Evolutionary conservation across 805 yeast genomes (phyloP), one percentile per base, ranked within the genome.

Genomic region (Ogataea trehaloabstinens): DNA sequence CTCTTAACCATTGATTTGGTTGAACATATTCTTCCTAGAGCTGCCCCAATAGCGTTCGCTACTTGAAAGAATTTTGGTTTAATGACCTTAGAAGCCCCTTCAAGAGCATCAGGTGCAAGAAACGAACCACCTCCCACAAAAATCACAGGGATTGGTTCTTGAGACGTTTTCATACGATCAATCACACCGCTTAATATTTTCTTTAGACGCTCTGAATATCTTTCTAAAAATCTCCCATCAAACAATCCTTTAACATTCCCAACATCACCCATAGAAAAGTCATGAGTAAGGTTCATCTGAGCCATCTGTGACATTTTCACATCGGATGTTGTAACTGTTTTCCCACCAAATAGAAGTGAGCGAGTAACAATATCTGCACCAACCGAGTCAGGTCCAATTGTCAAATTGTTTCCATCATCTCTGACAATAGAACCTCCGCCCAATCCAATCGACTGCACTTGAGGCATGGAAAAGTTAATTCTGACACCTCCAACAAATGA

Each of bases 21-120:
- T 8, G 63, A 50, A 17, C 73, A 64, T 3, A 71, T 55, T 44
- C 68, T 68, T 13, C 71, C 73, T 46, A 70, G 46, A 6, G 74
- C 74, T 19, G 76, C 74, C 32, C 74, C 76, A 38, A 71, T 68
- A 4, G 76, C 77, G 54, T 71, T 71, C 2, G 75, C 75, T 38
- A 69, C 71, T 28, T 60, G 60, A 48, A 49, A 62, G 41, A 40
- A 70, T 25, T 64, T 64, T 2, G 74, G 74, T 37, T 64, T 53
- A 32, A 68, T 49, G 2, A 71, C 68, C 28, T 58, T 52, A 1
- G 71, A 64, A 5, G 71, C 68, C 19, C 74, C 74, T 13, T 59
- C 58, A 16, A 47, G 27, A 3, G 15, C 27, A n/a, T 50, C 47
- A 4, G 71, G 68, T 12, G 64, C 63, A 37, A 71, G 66, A 40